Conservation (phyloP, 306 rosid species). For the Cucurbita moschata region DNA sequence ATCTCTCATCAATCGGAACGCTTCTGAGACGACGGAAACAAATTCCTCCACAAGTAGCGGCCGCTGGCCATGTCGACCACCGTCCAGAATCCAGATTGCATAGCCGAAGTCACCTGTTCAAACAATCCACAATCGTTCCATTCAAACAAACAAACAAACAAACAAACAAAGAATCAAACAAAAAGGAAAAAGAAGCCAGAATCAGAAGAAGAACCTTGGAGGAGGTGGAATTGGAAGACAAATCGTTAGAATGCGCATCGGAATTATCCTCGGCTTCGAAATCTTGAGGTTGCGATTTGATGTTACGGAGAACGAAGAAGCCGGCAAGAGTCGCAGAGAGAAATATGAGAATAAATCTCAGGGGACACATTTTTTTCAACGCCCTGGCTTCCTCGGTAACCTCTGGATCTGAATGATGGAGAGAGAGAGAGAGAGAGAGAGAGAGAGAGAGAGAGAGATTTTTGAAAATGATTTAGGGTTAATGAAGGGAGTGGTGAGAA, state of each 20-base stretch:
- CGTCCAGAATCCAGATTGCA: constrained; percentile 73
- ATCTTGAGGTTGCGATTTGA: constrained; percentile 34
- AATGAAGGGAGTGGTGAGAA: not conserved
- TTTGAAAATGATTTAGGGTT: not conserved
- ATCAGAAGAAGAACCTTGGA: constrained; percentile 19
- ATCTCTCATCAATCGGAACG: constrained; percentile 22
- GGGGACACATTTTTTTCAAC: constrained; percentile 55
- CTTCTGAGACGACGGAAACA: constrained; percentile 39
- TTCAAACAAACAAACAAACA: not conserved
- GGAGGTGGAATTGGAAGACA: not conserved
- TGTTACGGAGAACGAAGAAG: constrained; percentile 64
- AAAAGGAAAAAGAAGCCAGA: not conserved
- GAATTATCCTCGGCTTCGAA: not conserved
- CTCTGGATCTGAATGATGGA: not conserved
- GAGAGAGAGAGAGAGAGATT: too few relatives aligned
- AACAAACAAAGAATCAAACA: not conserved
- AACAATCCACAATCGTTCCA: not conserved
- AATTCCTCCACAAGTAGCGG: constrained; percentile 80
- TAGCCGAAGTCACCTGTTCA: constrained; percentile 38
- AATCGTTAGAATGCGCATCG: not conserved
- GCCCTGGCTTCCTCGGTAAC: not conserved
- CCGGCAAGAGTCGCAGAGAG: constrained; percentile 97
- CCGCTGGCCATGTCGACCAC: constrained; percentile 90
- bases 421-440: not conserved
- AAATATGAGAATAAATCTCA: constrained; percentile 62